Percentiles rank a stretch among this genome's conserved stretches.
phyloP scores from a whole-genome alignment of 2,329 filamentous ascomycete species.

The Ophiostoma montium region DNA sequence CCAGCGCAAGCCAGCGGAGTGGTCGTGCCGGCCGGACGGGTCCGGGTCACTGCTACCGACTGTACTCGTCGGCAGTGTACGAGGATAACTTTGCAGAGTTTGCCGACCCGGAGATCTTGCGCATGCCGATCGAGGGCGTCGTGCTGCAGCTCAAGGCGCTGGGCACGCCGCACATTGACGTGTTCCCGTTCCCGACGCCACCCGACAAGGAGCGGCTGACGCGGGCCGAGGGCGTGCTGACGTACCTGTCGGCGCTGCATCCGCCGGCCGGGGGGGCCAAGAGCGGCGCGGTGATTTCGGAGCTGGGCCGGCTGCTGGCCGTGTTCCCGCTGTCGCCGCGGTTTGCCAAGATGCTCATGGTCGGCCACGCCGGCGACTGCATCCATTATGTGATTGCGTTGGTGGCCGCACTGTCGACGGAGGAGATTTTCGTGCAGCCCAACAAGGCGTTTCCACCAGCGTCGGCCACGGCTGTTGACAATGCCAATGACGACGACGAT shows the following conservation, averaged over 20 bases:
- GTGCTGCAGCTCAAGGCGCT: constrained; percentile 91
- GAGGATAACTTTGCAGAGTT: constrained; percentile 81
- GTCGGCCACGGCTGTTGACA: constrained; percentile 20
- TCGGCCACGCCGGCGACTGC: constrained; percentile 71
- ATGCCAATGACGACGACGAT: constrained; percentile 24
- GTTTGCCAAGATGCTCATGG: constrained; percentile 80
- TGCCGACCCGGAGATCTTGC: constrained; percentile 72
- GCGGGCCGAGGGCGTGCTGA: constrained; percentile 74
- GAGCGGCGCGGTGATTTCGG: constrained; percentile 46
- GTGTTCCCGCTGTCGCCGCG: constrained; percentile 82
- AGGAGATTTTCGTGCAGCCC: constrained; percentile 76
- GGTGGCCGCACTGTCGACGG: constrained; percentile 76
- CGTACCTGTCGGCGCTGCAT: constrained; percentile 70
- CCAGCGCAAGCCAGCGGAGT: constrained; percentile 78
- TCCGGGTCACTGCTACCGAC: constrained; percentile 84
- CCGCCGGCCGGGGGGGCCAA: constrained; percentile 14
- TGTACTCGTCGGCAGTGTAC: constrained; percentile 91
- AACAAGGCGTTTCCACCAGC: constrained; percentile 55
- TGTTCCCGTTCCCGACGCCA: constrained; percentile 91
- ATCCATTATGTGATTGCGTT: constrained; percentile 76
- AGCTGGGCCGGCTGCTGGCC: constrained; percentile 67
- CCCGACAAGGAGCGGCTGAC: constrained; percentile 63
- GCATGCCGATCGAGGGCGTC: constrained; percentile 84
- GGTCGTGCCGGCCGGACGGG: constrained; percentile 93
- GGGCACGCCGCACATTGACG: constrained; percentile 77